Evolutionary conservation across 73 alveolate species (phyloP).

Genomic region (Paraurostyla sp.): DNA sequence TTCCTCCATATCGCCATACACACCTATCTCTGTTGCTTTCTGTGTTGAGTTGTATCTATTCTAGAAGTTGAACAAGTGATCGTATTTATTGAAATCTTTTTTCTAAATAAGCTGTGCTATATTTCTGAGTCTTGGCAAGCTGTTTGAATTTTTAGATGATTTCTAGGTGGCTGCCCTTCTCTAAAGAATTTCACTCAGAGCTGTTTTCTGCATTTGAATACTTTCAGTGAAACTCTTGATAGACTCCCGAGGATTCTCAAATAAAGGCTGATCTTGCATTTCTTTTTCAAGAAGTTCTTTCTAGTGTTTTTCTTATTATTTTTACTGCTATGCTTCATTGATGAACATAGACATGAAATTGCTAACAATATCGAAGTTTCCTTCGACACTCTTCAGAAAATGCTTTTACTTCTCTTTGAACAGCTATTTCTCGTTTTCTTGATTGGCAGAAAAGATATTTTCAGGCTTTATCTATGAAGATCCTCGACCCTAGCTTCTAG

Average conservation of each 20-base stretch:
- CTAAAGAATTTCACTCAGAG: background rate
- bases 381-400: background rate
- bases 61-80: slow-evolving; percentile 1
- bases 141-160: background rate
- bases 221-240: slow-evolving; percentile 26
- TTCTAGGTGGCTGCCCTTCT: background rate
- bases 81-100: slow-evolving; percentile 30
- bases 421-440: background rate
- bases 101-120: background rate
- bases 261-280: background rate
- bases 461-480: background rate
- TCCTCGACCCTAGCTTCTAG: background rate
- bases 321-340: background rate
- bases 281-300: background rate
- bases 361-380: background rate
- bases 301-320: background rate
- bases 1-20: slow-evolving; percentile 35
- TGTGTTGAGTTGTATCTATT: background rate
- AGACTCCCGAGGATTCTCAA: slow-evolving; percentile 33
- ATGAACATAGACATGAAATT: slow-evolving; percentile 8
- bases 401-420: slow-evolving; percentile 11
- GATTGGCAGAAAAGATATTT: slow-evolving; percentile 1
- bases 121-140: slow-evolving; percentile 1
- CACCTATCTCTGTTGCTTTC: background rate
- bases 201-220: background rate